These are phyloP conservation scores for Umbelopsis ramanniana DNA, from an alignment of 192 early-diverging fungal genomes.

Conservation along the genomic window DNA sequence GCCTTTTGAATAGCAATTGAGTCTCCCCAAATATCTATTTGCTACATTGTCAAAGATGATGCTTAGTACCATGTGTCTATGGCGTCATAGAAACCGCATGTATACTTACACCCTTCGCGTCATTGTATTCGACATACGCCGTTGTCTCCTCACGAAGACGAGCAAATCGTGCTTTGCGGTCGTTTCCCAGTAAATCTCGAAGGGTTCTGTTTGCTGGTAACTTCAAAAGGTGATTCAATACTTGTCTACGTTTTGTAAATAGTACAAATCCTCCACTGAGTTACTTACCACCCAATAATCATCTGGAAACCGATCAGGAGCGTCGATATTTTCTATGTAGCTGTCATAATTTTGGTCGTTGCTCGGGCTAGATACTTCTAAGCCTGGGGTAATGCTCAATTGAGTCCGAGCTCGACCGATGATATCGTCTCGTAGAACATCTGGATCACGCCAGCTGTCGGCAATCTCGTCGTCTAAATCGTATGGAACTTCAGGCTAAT, in stretches of 20 bases:
- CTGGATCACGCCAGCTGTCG: conserved; percentile 27
- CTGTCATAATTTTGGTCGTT: background rate
- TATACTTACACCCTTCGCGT: conserved; percentile 22
- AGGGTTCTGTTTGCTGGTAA: background rate
- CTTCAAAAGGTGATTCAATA: background rate
- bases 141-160: conserved; percentile 30
- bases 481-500: conserved; percentile 33
- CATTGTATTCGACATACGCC: conserved; percentile 38
- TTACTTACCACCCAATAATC: conserved; percentile 43
- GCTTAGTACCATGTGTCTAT: background rate
- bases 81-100: background rate
- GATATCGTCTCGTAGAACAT: background rate
- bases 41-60: conserved; percentile 4
- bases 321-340: background rate
- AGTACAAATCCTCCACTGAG: too few relatives aligned
- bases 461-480: background rate
- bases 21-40: conserved; percentile 49
- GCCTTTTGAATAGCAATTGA: conserved; percentile 25
- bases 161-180: conserved; percentile 17
- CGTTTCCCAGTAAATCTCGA: conserved; percentile 31
- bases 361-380: background rate
- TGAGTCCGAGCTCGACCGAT: background rate
- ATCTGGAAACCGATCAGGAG: conserved; percentile 33
- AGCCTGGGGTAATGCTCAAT: background rate
- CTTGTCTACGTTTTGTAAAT: too few relatives aligned